Evolutionary conservation across 768 basidiomycete genomes (phyloP), one percentile per base, ranked within the genome.

Genomic region (Termitomyces sp.): DNA sequence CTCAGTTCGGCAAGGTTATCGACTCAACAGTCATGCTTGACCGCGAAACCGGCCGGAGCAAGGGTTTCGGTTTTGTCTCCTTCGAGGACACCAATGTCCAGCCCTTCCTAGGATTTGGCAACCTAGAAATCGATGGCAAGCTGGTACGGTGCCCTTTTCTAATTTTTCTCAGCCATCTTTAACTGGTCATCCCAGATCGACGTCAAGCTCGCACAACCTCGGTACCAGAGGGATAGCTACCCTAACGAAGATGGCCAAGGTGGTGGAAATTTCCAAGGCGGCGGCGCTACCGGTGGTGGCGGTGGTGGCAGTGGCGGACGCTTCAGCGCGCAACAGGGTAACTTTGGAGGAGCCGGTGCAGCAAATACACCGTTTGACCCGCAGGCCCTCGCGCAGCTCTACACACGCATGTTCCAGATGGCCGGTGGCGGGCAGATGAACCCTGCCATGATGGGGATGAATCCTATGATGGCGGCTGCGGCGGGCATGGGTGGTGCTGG

Each of bases 11-110:
- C 63, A 89, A 88, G 66, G 95, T 99, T 65, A 91, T 97, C 68
- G 96, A 99, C 73, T 95, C 96, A 49, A 98, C 96, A 1, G 94
- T 99, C 66, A 99, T 98, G 97, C 82, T 97, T 67, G 97, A 99
- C 75, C 89, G 94, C 48, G 95, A 98, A 74, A 95, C 94, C 4
- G 91, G 92, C 31, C 78, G 94, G 53, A 95, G 92, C 76, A 97
- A 98, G 73, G 97, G 97, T 12, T 99, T 99, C 66, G 97, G 96
- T 0, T 99, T 99, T 71, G 93, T 98, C 11, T 96, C 94, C 0
- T 96, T 98, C 69, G 91, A 95, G 71, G 90, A 93, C 63, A 89
- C 88, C n/a, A 86, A 90, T 66, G 92, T 96, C 25, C 89, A 94
- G 63, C 88, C 89, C 42, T 91, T 95, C 71, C 86, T 99, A 52